Conservation (phyloP, 306 rosid species). For the Gleditsia sinensis region DNA sequence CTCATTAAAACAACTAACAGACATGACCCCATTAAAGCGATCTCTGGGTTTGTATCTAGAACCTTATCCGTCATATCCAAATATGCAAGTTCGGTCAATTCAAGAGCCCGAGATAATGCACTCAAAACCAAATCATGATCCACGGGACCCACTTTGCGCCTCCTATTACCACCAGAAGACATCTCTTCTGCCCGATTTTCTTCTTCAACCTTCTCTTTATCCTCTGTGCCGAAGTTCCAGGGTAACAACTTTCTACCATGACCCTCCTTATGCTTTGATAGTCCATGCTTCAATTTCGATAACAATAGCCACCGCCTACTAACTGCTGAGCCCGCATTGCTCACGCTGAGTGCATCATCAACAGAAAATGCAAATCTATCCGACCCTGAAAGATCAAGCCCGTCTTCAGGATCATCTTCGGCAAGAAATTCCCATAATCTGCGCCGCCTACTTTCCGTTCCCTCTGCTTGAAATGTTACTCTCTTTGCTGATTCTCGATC, state of each 20-base stretch:
- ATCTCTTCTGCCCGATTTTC: constrained; percentile 57
- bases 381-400: constrained; percentile 87
- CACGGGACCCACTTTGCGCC: constrained; percentile 76
- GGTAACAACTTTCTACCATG: constrained; percentile 59
- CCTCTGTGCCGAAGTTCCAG: constrained; percentile 68
- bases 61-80: constrained; percentile 89
- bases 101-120: constrained; percentile 77
- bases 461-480: constrained; percentile 59
- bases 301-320: constrained; percentile 70
- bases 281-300: constrained; percentile 77
- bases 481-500: constrained; percentile 49
- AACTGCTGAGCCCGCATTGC: constrained; percentile 68
- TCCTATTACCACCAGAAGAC: constrained; percentile 48
- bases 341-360: constrained; percentile 77
- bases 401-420: constrained; percentile 72
- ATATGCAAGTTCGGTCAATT: constrained; percentile 74
- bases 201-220: constrained; percentile 68
- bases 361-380: constrained; percentile 89
- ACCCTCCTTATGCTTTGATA: constrained; percentile 76
- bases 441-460: constrained; percentile 59
- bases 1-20: constrained; percentile 84
- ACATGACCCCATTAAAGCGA: constrained; percentile 91
- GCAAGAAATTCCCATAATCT: constrained; percentile 73
- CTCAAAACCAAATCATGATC: constrained; percentile 74
- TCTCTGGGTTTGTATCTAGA: constrained; percentile 80